These are phyloP conservation scores for Plectosphaerella plurivora DNA, from an alignment of 2,329 filamentous ascomycete genomes.

Conservation along the genomic window DNA sequence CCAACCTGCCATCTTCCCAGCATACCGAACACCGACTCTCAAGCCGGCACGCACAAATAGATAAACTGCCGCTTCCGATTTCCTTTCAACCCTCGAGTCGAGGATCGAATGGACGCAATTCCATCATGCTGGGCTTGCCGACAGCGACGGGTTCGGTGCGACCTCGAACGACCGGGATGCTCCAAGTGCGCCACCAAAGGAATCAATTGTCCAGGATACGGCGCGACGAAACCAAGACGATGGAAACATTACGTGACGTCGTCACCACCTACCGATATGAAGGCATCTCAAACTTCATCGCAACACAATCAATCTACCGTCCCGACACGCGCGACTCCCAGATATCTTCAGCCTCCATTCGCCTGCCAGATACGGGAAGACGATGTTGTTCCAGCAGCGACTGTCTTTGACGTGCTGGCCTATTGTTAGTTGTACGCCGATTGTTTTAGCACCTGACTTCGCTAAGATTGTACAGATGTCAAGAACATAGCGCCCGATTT, in stretches of 20 bases:
- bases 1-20: no score
- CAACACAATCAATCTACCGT: neutral
- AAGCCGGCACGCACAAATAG: no score
- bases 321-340: neutral
- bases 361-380: neutral
- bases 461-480: neutral
- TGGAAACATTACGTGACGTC: neutral
- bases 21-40: no score
- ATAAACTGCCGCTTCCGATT: no score
- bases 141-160: neutral
- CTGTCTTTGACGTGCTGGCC: slow-evolving; percentile 1
- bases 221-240: neutral
- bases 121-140: neutral
- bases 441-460: no score
- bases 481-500: neutral
- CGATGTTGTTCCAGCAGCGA: neutral
- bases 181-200: neutral
- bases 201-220: neutral
- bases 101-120: neutral
- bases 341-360: neutral
- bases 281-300: neutral
- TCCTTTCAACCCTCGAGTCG: no score
- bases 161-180: neutral
- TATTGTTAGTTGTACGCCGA: neutral
- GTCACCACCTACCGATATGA: neutral